Percentiles rank a stretch among this genome's conserved stretches.
Evolutionary conservation across 2,329 filamentous ascomycete genomes (phyloP).

Genomic region (Fusarium nurragi): DNA sequence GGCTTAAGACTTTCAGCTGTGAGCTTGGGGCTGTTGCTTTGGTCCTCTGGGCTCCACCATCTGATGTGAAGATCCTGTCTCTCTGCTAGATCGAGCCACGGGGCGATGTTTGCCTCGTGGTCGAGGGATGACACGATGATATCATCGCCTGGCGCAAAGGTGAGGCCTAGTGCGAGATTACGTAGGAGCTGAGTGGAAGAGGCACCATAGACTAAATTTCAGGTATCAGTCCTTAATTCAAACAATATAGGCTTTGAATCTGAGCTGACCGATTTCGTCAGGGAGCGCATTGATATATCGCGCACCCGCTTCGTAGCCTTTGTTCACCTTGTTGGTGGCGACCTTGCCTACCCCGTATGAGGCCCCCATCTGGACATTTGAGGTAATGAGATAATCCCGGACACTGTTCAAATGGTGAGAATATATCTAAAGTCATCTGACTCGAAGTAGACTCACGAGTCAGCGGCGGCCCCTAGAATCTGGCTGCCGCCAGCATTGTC

Average conservation of each 20-base stretch:
- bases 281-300: constrained; percentile 73
- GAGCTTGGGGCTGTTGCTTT: constrained; percentile 62
- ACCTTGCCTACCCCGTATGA: constrained; percentile 69
- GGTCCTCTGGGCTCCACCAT: constrained; percentile 6
- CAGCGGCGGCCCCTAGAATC: constrained; percentile 66
- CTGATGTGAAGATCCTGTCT: constrained; percentile 59
- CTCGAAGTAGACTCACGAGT: constrained; percentile 23
- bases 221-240: background rate
- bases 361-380: constrained; percentile 80
- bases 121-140: constrained; percentile 77
- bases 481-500: constrained; percentile 85
- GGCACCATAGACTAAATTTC: constrained; percentile 61
- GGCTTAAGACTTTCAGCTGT: constrained; percentile 63
- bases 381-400: constrained; percentile 70
- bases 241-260: too few relatives aligned
- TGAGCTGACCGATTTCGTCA: constrained; percentile 69
- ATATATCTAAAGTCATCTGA: constrained; percentile 48
- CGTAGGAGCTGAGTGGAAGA: constrained; percentile 81
- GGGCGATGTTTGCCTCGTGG: constrained; percentile 80
- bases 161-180: constrained; percentile 69
- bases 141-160: constrained; percentile 67
- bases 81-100: constrained; percentile 75
- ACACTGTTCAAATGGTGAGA: constrained; percentile 60
- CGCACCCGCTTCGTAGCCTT: constrained; percentile 72
- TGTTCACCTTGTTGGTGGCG: constrained; percentile 58